phyloP scores from a whole-genome alignment of 2,329 filamentous ascomycete species.

The Chaetomium olivaceum region DNA sequence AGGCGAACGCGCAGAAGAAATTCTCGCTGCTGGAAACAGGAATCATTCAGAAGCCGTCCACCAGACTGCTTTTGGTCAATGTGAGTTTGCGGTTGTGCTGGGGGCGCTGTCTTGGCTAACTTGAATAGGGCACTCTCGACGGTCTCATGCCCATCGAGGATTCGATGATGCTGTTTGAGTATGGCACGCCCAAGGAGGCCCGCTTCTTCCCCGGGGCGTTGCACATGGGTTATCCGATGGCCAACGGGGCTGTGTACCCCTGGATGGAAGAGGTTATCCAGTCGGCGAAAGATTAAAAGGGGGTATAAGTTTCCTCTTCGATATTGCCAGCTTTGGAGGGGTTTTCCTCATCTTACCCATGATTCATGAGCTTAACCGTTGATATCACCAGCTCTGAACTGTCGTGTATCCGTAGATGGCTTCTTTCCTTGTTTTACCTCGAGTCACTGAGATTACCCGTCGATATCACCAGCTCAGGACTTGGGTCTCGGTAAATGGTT shows the following conservation, averaged over 20 bases:
- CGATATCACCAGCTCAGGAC: background rate
- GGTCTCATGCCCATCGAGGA: constrained; percentile 70
- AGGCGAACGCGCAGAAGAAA: constrained; percentile 55
- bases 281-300: constrained; percentile 28
- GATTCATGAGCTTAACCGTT: background rate
- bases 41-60: constrained; percentile 56
- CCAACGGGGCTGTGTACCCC: constrained; percentile 58
- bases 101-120: background rate
- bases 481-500: background rate
- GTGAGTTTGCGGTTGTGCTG: constrained; percentile 41
- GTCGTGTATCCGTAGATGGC: background rate
- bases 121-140: constrained; percentile 58
- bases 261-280: constrained; percentile 61
- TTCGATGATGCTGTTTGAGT: constrained; percentile 63
- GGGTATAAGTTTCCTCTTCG: background rate
- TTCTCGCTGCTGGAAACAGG: constrained; percentile 64
- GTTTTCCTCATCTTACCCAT: background rate
- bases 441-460: background rate
- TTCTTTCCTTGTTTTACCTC: background rate
- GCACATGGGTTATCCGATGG: constrained; percentile 69
- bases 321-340: background rate
- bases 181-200: constrained; percentile 65
- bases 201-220: constrained; percentile 61
- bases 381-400: background rate
- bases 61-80: constrained; percentile 61